Conservation (phyloP, 805 yeast species). For the Monosporozyma aquatica region DNA sequence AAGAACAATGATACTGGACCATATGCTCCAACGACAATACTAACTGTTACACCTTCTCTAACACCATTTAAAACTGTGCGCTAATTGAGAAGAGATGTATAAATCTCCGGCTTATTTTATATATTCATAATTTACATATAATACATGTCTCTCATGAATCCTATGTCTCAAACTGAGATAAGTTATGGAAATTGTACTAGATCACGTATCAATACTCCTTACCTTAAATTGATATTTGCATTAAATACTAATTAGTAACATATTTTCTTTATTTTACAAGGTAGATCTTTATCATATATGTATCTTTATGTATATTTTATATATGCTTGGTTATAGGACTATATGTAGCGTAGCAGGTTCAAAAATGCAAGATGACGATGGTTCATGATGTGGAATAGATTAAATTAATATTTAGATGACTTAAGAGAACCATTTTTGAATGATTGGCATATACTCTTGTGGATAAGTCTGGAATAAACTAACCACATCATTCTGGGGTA, state of each 20-base stretch:
- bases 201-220: no score
- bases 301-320: not conserved
- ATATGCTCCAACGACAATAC: slow-evolving; percentile 40
- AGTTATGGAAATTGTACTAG: no score
- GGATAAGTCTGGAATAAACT: slow-evolving; percentile 53
- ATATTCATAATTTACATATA: no score
- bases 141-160: no score
- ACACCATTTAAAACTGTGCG: slow-evolving; percentile 28
- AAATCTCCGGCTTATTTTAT: not conserved
- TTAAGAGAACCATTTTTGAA: slow-evolving; percentile 49
- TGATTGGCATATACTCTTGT: slow-evolving; percentile 48
- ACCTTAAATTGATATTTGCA: no score
- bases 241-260: no score
- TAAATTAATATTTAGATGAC: not conserved
- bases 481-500: slow-evolving; percentile 66
- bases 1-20: slow-evolving; percentile 60
- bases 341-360: not conserved
- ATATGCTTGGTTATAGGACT: not conserved
- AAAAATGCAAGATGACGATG: not conserved
- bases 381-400: not conserved
- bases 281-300: not conserved
- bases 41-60: slow-evolving; percentile 31
- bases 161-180: no score
- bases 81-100: not conserved
- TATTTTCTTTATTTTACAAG: not conserved